Evolutionary conservation across 345 rosid genomes (phyloP).

Genomic region (Citrus sinensis): DNA sequence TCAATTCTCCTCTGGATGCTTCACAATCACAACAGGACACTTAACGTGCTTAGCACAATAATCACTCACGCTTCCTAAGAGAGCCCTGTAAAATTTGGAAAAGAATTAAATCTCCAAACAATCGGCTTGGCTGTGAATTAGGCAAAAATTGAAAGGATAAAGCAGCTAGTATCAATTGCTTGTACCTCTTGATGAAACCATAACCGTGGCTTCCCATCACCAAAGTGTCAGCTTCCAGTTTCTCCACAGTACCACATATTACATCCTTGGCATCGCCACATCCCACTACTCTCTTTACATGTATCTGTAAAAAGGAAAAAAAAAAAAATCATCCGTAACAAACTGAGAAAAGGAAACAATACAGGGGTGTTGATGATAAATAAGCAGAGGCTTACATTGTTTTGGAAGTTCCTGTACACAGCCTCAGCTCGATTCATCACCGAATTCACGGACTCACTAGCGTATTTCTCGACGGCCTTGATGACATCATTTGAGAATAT

Average conservation of each 20-base stretch:
- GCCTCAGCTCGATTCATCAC: constrained; percentile 80
- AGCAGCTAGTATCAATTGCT: neutral
- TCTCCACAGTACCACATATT: constrained; percentile 64
- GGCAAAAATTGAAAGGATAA: neutral
- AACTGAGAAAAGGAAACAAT: neutral
- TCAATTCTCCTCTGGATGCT: constrained; percentile 32
- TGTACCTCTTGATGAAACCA: constrained; percentile 85
- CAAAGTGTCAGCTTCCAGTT: constrained; percentile 67
- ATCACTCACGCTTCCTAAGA: constrained; percentile 88
- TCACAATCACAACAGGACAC: constrained; percentile 86
- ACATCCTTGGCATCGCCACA: constrained; percentile 88
- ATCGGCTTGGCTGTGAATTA: neutral
- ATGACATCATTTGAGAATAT: constrained; percentile 49
- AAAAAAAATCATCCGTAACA: no score
- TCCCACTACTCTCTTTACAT: constrained; percentile 55
- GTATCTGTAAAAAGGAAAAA: constrained; percentile 29
- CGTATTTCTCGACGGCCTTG: constrained; percentile 47
- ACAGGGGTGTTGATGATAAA: no score
- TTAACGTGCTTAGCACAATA: constrained; percentile 72
- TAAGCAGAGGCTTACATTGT: constrained; percentile 17
- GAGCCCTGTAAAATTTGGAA: constrained; percentile 42
- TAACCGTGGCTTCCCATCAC: constrained; percentile 97
- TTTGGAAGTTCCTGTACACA: constrained; percentile 40
- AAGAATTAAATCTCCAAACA: neutral
- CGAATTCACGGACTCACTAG: constrained; percentile 44